Base-by-base conservation (phyloP, 2,329 filamentous ascomycete genomes). In the Endoconidiophora laricicola region DNA sequence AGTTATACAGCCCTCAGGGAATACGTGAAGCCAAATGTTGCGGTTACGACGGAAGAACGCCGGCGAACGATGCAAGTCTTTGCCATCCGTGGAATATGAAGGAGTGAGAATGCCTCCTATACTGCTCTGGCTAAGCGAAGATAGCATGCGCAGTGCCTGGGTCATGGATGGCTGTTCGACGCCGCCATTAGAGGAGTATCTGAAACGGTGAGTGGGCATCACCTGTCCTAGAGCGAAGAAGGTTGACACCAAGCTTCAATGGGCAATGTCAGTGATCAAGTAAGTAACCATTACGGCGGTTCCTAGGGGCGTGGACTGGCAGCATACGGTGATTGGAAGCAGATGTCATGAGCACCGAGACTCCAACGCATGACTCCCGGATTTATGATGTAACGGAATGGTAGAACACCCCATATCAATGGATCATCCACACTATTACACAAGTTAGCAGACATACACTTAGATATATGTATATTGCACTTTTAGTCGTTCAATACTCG, bases 211-310 rank as follows among this genome's bases (percentile, higher is more conserved):
- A 5, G 84, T 93, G 6, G 91, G 91, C 3, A 98, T 73, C 23
- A 91, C 85, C 65, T 96, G 90, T 53, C 91, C 91, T 53, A 85
- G 71, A 49, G 74, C 80, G 70, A 98, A 98, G 72, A 96, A 96
- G 22, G 75, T 72, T 4, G 80, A 78, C 3, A 81, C 65, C 38
- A 75, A 61, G 60, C 86, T 90, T 57, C 18, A 10, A 3, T 22
- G 23, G 48, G 20, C 4, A 14, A 22, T 33, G 18, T 41, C 29
- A 26, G 44, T 41, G 40, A 53, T 48, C 36, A 5, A 37, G 16
- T 44, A 23, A 9, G 16, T 18, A 18, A 5, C 24, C 29, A 12
- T 9, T 33, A 33, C 9, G 29, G 29, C 12, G 12, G 29, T 12
- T 12, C 26, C 10, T 26, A 24, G 9, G 44, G 44, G 37, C 20